Evolutionary conservation across 306 rosid species (phyloP), one percentile per base, ranked within the genome.

Genomic region (Lathyrus tuberosus): DNA sequence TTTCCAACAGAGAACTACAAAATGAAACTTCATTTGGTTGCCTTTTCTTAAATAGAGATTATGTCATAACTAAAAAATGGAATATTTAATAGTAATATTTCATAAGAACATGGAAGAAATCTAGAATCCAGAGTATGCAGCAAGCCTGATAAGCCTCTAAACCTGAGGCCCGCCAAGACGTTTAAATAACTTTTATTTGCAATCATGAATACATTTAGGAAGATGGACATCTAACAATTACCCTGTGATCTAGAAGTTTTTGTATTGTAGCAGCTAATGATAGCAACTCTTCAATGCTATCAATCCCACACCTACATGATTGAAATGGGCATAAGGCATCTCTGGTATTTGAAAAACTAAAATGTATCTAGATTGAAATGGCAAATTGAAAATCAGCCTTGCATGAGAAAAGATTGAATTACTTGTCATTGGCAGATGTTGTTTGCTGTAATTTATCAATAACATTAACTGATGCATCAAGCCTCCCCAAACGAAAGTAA

Each of bases 401-500:
- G 78, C 53, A 40, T 15, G 24, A 24, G 62, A 56, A 76, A 59
- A 58, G 26, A 64, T 58, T 35, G 42, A 73, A 80, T 80, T 85
- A 90, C 98, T 74, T 91, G 69, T 86, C 78, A 57, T 74, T 68
- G 16, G 53, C 56, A 41, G 84, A 71, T 65, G 76, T 83, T 58
- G 63, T 69, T 81, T 85, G 80, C 77, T 74, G 81, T 41, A 94
- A 84, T 80, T 88, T 88, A 70, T 87, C 87, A 41, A 94, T 85
- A 68, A 77, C 42, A 74, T 79, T 77, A 75, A 90, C 92, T 15
- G 97, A 92, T 47, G 89, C 87, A 80, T 94, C 95, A 47, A 94
- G 82, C 83, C 72, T 88, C 79, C 98, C 98, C 89, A 85, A 59
- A 73, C 82, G 88, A 81, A 94, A 90, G 84, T 90, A 79, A 71